A percentile compares a stretch with the other conserved stretches of the same genome.
Evolutionary conservation across 2,329 filamentous ascomycete species (phyloP).

Genomic region (Juglanconis juglandina): DNA sequence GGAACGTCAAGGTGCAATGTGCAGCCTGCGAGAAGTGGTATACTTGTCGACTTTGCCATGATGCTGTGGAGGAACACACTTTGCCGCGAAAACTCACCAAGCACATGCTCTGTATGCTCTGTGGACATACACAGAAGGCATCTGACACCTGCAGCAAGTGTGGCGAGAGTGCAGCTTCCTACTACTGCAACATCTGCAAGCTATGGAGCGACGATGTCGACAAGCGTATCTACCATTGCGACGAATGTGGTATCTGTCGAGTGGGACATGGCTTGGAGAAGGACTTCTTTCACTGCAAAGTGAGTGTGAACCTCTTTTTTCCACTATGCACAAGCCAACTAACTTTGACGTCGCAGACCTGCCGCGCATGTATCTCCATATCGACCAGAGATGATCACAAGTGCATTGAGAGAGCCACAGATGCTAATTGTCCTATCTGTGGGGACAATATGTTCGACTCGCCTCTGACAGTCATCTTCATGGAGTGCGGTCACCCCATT

Average conservation of each 20-base stretch:
- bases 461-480: conserved; percentile 23
- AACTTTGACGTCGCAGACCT: conserved; percentile 54
- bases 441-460: conserved; percentile 63
- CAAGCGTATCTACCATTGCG: conserved; percentile 93
- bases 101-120: conserved; percentile 98
- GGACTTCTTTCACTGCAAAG: conserved; percentile 98
- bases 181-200: conserved; percentile 93
- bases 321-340: background rate
- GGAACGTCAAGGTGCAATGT: conserved; percentile 95
- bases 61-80: conserved; percentile 73
- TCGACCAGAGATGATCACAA: conserved; percentile 80
- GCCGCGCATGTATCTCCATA: conserved; percentile 91
- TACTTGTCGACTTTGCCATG: conserved; percentile 91
- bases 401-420: conserved; percentile 89
- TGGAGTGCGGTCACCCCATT: conserved; percentile 74
- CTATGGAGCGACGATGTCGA: conserved; percentile 91
- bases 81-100: conserved; percentile 80
- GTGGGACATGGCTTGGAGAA: conserved; percentile 88
- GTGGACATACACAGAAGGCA: conserved; percentile 77
- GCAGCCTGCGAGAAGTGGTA: conserved; percentile 89
- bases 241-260: conserved; percentile 92
- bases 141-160: conserved; percentile 76
- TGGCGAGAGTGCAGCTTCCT: conserved; percentile 73
- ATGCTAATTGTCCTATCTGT: conserved; percentile 95
- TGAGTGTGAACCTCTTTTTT: conserved; percentile 35